These are phyloP conservation scores for Citrus unshiu DNA, from an alignment of 345 rosid species.

Conservation along the genomic window DNA sequence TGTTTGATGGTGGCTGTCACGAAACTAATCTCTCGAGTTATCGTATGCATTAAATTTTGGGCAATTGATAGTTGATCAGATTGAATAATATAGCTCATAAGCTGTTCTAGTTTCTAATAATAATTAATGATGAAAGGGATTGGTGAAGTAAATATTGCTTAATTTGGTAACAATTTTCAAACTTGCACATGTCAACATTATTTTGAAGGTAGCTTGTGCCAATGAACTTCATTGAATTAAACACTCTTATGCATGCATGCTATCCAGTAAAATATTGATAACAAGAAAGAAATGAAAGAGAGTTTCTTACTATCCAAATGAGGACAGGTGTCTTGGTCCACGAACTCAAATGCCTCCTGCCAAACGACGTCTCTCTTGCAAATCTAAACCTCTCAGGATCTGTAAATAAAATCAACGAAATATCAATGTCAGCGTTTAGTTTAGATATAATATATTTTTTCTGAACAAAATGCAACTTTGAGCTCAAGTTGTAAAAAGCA, in stretches of 20 bases:
- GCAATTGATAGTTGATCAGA: no score
- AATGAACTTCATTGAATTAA: not conserved
- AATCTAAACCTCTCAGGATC: slow-evolving; percentile 95
- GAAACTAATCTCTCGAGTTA: no score
- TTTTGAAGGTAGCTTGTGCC: not conserved
- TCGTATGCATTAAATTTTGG: not conserved
- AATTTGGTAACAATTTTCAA: not conserved
- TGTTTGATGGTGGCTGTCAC: no score
- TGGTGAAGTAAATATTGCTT: not conserved
- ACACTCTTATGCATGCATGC: not conserved
- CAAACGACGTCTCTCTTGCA: slow-evolving; percentile 95
- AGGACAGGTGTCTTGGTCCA: slow-evolving; percentile 61
- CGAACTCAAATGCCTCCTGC: slow-evolving; percentile 66
- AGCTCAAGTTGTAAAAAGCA: no score
- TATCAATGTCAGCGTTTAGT: not conserved
- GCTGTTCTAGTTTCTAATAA: no score
- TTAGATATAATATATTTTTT: no score
- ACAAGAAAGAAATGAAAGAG: not conserved
- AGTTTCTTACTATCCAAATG: slow-evolving; percentile 63
- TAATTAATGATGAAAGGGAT: not conserved
- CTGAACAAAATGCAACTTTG: no score
- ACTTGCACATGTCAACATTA: not conserved
- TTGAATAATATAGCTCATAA: no score
- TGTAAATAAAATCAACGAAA: slow-evolving; percentile 11
- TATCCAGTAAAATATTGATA: no score